Evolutionary conservation across 2,329 filamentous ascomycete species (phyloP), one percentile per base, ranked within the genome.

Genomic region (Ceratocystis ficicola): DNA sequence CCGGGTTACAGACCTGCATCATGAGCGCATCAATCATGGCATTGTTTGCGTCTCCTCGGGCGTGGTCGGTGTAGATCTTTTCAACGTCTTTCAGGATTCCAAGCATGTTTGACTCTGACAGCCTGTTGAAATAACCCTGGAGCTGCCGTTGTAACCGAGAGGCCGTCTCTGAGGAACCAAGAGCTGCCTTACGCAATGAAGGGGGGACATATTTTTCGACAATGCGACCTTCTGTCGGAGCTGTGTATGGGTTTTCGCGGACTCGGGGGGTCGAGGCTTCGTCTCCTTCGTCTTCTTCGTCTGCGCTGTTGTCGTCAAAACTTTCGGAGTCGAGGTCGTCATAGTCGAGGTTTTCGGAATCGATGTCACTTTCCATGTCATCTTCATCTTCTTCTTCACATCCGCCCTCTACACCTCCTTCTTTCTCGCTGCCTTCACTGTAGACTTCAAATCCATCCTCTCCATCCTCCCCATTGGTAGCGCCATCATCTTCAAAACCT

Each of bases 71-170:
- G 73, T 97, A 99, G 1, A 97, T 78, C 68, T 86, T 85, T 72
- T 95, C 90, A 41, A 96, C 81, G 20, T 95, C 88, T 55, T 83
- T 82, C 2, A 96, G 77, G 64, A 97, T 95, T 1, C 89, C 88
- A 5, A 95, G 75, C 69, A 99, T 80, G 71, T 94, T 97, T 46
- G 90, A 86, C 73, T 97, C 93, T 0, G 94, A 96, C 41, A 99
- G 80, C 72, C 93, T 87, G 75, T 99, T 99, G 72, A 99, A 82
- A 20, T 94, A 81, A 72, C 94, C 93, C 73, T 97, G 91, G 0
- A 90, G 80, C 72, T 95, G 90, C 68, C 90, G 85, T 67, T 86
- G 85, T 62, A 99, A 77, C 48, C 88, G 85, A 5, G 55, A 57
- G 12, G 80, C 79, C 61, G 88, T 78, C 52, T 82, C 78, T 73